phyloP scores from a whole-genome alignment of 169 alveolate genomes.

The Babesia ovis region DNA sequence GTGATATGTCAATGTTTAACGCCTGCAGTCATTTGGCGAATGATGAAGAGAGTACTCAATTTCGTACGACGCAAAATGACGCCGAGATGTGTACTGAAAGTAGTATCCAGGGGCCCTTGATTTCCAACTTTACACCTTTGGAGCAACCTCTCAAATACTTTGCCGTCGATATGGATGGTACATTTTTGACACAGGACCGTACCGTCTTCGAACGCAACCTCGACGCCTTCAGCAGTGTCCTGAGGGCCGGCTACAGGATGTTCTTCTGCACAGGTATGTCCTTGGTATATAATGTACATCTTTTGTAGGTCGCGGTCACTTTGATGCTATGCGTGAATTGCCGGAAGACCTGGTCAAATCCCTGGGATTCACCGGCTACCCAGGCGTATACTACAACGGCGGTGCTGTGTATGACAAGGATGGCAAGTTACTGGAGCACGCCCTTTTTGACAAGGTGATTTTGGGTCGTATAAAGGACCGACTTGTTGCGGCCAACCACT shows the following conservation, averaged over 20 bases:
- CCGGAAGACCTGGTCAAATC: not conserved
- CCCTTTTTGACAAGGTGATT: not conserved
- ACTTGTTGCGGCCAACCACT: conserved; percentile 1
- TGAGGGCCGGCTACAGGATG: not conserved
- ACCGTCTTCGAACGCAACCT: conserved; percentile 20
- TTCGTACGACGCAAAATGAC: not conserved
- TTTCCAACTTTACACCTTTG: not conserved
- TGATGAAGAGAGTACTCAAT: not conserved
- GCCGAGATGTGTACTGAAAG: not conserved
- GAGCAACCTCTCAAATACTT: conserved; percentile 32
- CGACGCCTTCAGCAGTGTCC: conserved; percentile 29
- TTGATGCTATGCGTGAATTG: conserved; percentile 2
- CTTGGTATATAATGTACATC: not conserved
- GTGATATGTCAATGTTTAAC: not conserved
- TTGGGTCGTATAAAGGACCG: conserved; percentile 4
- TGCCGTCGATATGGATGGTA: conserved; percentile 62
- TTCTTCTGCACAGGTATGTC: conserved; percentile 65
- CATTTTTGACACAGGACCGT: conserved; percentile 36
- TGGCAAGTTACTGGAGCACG: conserved; percentile 1
- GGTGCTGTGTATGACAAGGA: conserved; percentile 13
- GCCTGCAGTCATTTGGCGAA: not conserved
- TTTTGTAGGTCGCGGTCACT: conserved; percentile 13
- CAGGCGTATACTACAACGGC: conserved; percentile 39
- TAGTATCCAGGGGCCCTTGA: not conserved
- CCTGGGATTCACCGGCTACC: conserved; percentile 15